phyloP scores from a whole-genome alignment of 331 rosid genomes.

The Prunus yedoensis region DNA sequence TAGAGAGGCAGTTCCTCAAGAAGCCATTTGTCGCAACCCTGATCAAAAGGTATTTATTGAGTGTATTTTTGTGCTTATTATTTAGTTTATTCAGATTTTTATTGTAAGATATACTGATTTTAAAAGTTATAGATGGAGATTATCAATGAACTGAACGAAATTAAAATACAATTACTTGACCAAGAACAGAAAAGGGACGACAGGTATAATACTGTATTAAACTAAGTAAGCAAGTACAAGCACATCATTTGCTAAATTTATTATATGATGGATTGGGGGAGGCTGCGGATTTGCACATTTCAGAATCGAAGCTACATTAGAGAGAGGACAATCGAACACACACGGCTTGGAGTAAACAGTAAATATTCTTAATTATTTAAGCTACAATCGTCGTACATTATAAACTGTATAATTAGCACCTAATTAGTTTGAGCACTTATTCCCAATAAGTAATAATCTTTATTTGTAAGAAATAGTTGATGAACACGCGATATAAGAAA shows the following conservation, averaged over 20 bases:
- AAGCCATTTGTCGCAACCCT: conserved; percentile 49
- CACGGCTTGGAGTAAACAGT: neutral
- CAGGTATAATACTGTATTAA: neutral
- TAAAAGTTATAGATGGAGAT: conserved; percentile 6
- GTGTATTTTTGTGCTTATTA: conserved; percentile 7
- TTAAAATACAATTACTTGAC: no score
- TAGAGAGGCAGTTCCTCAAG: neutral
- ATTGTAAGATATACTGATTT: conserved; percentile 10
- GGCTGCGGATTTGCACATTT: neutral
- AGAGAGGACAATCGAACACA: neutral
- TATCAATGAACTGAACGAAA: no score
- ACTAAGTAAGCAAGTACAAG: neutral
- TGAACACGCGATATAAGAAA: no score
- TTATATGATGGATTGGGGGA: no score
- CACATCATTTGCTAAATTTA: neutral
- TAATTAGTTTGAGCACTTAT: neutral
- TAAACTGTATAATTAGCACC: no score
- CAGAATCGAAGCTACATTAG: neutral
- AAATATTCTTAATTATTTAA: no score
- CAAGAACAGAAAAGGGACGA: no score
- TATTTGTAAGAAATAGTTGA: no score
- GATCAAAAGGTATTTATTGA: conserved; percentile 20
- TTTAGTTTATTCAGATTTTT: conserved; percentile 21
- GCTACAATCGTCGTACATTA: no score
- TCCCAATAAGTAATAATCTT: neutral